Evolutionary conservation across 768 basidiomycete genomes (phyloP).

Genomic region (Kwoniella heveanensis): DNA sequence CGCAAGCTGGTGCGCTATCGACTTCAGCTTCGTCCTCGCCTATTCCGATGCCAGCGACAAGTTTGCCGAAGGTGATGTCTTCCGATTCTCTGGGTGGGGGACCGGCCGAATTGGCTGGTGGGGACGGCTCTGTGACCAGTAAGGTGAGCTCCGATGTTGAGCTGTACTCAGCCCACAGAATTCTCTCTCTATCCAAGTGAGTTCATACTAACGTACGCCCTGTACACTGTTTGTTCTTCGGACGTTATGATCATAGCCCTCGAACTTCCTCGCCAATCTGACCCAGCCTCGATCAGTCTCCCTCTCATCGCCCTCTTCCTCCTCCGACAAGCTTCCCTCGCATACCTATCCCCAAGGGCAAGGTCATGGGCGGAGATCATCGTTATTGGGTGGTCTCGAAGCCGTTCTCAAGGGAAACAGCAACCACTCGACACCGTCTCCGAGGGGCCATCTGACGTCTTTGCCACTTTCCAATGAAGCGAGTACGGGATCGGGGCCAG

Average conservation of each 20-base stretch:
- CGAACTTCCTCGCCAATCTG: constrained; percentile 32
- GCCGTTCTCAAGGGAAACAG: constrained; percentile 22
- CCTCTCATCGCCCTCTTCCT: constrained; percentile 26
- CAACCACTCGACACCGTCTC: background rate
- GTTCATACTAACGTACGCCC: no score
- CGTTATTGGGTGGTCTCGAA: constrained; percentile 8
- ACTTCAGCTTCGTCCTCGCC: constrained; percentile 59
- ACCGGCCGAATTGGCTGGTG: constrained; percentile 46
- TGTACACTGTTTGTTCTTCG: no score
- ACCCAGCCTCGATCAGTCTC: constrained; percentile 19
- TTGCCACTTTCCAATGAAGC: constrained; percentile 9
- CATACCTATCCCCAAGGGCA: background rate
- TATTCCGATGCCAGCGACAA: constrained; percentile 60
- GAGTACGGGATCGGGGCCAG: background rate
- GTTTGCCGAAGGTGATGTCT: constrained; percentile 36
- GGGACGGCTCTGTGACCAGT: constrained; percentile 9
- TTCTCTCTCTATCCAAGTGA: no score
- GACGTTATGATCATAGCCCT: no score
- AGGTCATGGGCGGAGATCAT: constrained; percentile 17
- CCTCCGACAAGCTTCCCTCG: background rate
- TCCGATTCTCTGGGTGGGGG: constrained; percentile 58
- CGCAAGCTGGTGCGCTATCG: no score
- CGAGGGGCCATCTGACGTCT: constrained; percentile 6
- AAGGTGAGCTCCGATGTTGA: constrained; percentile 23
- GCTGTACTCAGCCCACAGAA: no score